Base-by-base conservation (phyloP, 2,329 filamentous ascomycete species). In the Meredithiella fracta region DNA sequence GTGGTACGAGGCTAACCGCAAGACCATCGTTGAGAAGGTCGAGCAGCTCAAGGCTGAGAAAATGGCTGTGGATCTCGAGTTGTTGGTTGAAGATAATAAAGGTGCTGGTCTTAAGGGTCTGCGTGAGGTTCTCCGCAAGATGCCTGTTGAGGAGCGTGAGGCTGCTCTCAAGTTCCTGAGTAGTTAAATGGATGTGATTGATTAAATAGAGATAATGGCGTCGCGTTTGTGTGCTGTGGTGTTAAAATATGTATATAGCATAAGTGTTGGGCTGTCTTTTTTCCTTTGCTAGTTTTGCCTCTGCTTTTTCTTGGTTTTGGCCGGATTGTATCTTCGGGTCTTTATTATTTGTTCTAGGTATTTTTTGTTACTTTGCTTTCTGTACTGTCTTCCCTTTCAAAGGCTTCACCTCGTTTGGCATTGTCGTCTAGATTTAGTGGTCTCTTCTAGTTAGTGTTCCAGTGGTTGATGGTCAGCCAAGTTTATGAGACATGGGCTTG, bases 1-100 rank as follows among this genome's bases (percentile, higher is more conserved):
- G 63, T 98, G 92, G 92, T 97, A 96, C 67, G 92, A 98, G 75
- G 83, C 91, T 72, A 92, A 97, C 73, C 78, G 87, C 66, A 87
- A 91, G 75, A 72, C 73, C 42, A 81, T 98, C 53, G 78, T 85
- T 60, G 79, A 84, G 60, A 94, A 92, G 79, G 80, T 97, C 26
- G 89, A 96, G 68, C 71, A 75, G 11, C 75, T 97, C 65, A 92
- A 88, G 78, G 77, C 78, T 3, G 86, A 95, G 59, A 77, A 80
- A 44, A 76, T 75, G 50, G 67, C 73, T 15, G 64, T 64, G n/a
- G 70, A 75, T 62, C 66, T 76, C 59, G 68, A 69, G n/a, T 66
- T 67, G 17, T 63, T 75, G 31, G 64, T 76, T 56, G 68, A 70
- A 26, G 64, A 64, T 55, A 71, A 75, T 62, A 73, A 73, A 64